phyloP scores from a whole-genome alignment of 306 rosid genomes.

The Pterocarpus macrocarpus region DNA sequence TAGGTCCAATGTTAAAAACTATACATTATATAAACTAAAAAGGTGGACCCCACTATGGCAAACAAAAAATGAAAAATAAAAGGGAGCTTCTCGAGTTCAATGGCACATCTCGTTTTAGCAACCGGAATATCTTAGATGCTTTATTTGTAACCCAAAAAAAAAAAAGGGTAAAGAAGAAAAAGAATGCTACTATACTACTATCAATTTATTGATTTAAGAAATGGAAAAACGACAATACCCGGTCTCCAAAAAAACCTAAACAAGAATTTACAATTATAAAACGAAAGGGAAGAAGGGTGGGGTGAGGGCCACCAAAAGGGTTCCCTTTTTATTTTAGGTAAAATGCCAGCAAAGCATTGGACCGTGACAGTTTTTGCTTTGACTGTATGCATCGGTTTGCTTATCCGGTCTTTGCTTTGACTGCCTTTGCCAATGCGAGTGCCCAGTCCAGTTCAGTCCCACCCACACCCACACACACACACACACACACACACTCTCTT shows the following conservation, averaged over 20 bases:
- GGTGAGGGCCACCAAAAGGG: conserved; percentile 35
- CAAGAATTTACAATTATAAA: conserved; percentile 8
- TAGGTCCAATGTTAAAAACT: conserved; percentile 9
- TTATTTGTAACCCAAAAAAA: not conserved
- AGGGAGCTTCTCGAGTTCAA: conserved; percentile 39
- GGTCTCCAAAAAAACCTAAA: conserved; percentile 35
- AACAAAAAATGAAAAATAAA: not conserved
- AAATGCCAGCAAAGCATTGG: conserved; percentile 72
- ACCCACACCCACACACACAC: not conserved
- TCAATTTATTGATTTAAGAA: not conserved
- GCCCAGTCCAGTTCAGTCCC: conserved; percentile 39
- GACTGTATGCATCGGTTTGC: conserved; percentile 73
- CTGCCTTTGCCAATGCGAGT: conserved; percentile 51
- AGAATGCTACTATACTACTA: not conserved
- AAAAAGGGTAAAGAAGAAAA: no score
- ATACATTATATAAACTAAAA: not conserved
- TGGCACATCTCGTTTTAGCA: conserved; percentile 55
- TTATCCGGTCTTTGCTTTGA: conserved; percentile 78
- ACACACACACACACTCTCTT: not conserved
- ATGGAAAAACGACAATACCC: conserved; percentile 33
- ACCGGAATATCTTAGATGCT: conserved; percentile 58
- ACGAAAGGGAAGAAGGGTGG: not conserved
- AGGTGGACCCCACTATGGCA: not conserved
- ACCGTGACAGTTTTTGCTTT: conserved; percentile 73
- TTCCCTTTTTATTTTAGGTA: conserved; percentile 35